These are phyloP conservation scores for Debaryomyces robertsiae DNA, from an alignment of 1,139 yeast species.

Conservation along the genomic window DNA sequence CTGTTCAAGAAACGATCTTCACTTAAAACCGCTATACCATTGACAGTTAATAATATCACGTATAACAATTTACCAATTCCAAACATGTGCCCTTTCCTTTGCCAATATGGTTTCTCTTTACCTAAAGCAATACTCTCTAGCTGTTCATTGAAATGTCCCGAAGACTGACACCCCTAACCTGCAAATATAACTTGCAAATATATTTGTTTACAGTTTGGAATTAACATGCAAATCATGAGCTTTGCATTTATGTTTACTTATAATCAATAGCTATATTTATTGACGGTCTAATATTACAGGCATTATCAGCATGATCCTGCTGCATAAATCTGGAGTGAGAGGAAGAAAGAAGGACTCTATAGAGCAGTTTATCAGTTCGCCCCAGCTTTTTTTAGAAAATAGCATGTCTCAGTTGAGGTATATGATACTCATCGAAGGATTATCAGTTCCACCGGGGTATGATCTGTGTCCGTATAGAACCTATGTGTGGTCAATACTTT, in stretches of 20 bases:
- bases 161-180: constrained; percentile 6
- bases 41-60: constrained; percentile 41
- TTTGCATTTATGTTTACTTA: constrained; percentile 3
- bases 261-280: background rate
- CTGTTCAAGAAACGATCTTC: constrained; percentile 51
- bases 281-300: too few relatives aligned
- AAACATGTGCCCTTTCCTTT: constrained; percentile 31
- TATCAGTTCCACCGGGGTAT: constrained; percentile 53
- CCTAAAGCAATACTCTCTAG: background rate
- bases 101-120: background rate
- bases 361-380: constrained; percentile 61
- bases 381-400: constrained; percentile 65
- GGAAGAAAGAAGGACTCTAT: constrained; percentile 65
- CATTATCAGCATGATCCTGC: constrained; percentile 2
- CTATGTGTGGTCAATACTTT: constrained; percentile 80
- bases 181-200: background rate
- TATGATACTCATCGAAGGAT: constrained; percentile 76
- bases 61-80: constrained; percentile 49
- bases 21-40: constrained; percentile 50
- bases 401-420: constrained; percentile 81
- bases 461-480: constrained; percentile 66
- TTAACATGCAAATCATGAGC: constrained; percentile 1
- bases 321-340: constrained; percentile 12
- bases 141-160: too few relatives aligned
- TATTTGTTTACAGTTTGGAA: background rate